These are phyloP conservation scores for Verticillium isaacii DNA, from an alignment of 2,329 filamentous ascomycete genomes.

Conservation along the genomic window DNA sequence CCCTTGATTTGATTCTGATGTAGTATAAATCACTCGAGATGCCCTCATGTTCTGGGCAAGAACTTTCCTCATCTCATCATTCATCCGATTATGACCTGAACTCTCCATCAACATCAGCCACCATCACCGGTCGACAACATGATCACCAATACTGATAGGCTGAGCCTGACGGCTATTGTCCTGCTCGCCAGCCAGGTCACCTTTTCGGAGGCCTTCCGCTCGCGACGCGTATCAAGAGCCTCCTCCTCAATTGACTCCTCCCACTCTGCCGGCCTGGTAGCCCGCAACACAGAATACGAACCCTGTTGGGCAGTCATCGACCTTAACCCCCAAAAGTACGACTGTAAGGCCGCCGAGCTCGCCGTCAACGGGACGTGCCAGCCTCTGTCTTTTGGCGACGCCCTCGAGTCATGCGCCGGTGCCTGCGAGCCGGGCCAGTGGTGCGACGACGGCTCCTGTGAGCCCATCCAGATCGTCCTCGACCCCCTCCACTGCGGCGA, in stretches of 20 bases:
- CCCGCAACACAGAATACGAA: neutral
- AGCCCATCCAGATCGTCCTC: conserved; percentile 1
- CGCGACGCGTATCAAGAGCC: neutral
- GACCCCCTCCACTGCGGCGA: neutral
- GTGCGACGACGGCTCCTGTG: neutral
- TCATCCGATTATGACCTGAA: neutral
- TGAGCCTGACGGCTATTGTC: neutral
- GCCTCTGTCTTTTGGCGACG: neutral
- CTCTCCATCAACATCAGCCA: neutral
- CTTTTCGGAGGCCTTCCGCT: neutral
- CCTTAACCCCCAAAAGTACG: neutral
- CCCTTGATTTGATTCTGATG: neutral
- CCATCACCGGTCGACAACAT: neutral
- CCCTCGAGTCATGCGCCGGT: neutral
- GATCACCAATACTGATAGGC: neutral
- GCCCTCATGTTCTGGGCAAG: neutral
- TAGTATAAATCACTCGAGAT: neutral
- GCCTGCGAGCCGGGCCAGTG: neutral
- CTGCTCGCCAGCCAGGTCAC: neutral
- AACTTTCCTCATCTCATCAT: neutral
- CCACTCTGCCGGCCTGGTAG: neutral
- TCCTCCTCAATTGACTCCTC: neutral
- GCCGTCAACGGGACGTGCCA: neutral
- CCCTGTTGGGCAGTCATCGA: neutral
- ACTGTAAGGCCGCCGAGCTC: neutral